phyloP scores from a whole-genome alignment of 2,329 filamentous ascomycete species.

The Elsinoe ampelina region DNA sequence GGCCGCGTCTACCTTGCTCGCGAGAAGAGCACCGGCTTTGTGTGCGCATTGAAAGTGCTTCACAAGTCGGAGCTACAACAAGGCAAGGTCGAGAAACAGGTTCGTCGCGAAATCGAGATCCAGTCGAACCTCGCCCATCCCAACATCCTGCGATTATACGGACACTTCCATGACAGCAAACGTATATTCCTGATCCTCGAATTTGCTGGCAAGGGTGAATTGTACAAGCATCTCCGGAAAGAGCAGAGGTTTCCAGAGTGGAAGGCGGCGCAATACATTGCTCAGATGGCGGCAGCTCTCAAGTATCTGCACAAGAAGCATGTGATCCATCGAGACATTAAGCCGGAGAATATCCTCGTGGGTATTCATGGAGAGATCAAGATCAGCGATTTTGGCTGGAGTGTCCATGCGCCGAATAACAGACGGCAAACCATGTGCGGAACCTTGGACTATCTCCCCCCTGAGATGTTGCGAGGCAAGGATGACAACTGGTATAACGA shows the following conservation, averaged over 20 bases:
- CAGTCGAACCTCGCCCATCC: constrained; percentile 20
- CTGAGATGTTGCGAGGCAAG: constrained; percentile 20
- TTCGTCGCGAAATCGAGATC: constrained; percentile 19
- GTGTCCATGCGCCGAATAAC: constrained; percentile 19
- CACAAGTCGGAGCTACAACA: constrained; percentile 74
- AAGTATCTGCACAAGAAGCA: constrained; percentile 20
- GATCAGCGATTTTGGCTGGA: constrained; percentile 20
- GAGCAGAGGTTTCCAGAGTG: constrained; percentile 19
- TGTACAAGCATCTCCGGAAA: constrained; percentile 19
- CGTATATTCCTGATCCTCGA: constrained; percentile 20
- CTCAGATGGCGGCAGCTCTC: constrained; percentile 18
- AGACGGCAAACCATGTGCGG: constrained; percentile 19
- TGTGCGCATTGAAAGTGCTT: constrained; percentile 73
- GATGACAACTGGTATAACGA: constrained; percentile 19
- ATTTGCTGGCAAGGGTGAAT: constrained; percentile 18
- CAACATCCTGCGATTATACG: constrained; percentile 19
- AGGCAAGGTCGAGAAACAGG: constrained; percentile 65
- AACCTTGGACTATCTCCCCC: constrained; percentile 19
- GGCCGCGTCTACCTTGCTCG: constrained; percentile 73
- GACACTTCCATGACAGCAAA: constrained; percentile 20
- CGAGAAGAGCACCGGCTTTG: constrained; percentile 66
- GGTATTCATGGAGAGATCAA: constrained; percentile 19
- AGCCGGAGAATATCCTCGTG: constrained; percentile 20
- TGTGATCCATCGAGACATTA: constrained; percentile 19
- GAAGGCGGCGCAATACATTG: constrained; percentile 18